A percentile compares a stretch with the other conserved stretches of the same genome.
phyloP scores from a whole-genome alignment of 2,329 filamentous ascomycete species.

The Colletotrichum costaricense region DNA sequence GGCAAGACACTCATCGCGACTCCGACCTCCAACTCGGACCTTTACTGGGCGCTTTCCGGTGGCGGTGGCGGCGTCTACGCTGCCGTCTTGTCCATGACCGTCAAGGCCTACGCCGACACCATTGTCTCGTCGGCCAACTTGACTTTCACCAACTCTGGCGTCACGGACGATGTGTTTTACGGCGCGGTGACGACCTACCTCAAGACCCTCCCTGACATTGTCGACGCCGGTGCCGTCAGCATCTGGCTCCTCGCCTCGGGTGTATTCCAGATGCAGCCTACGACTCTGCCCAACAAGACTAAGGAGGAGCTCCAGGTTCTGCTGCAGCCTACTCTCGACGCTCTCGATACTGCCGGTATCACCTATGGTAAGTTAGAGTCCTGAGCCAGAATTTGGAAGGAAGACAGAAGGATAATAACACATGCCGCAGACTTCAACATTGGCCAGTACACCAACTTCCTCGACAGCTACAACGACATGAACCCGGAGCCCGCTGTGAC shows the following conservation, averaged over 20 bases:
- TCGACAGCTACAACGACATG: slow-evolving; percentile 35
- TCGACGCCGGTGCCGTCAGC: slow-evolving; percentile 30
- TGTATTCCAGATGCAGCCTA: slow-evolving; percentile 28
- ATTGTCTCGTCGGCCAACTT: slow-evolving; percentile 57
- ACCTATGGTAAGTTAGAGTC: slow-evolving; percentile 40
- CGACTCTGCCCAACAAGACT: slow-evolving; percentile 57
- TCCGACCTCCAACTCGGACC: slow-evolving; percentile 55
- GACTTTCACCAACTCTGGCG: slow-evolving; percentile 45
- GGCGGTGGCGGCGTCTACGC: slow-evolving; percentile 65
- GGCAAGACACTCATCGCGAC: slow-evolving; percentile 56
- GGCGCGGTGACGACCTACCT: slow-evolving; percentile 34
- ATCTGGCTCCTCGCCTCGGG: slow-evolving; percentile 25
- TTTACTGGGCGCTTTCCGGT: slow-evolving; percentile 67
- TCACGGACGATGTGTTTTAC: slow-evolving; percentile 39
- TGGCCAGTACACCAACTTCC: slow-evolving; percentile 43
- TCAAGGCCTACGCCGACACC: slow-evolving; percentile 42
- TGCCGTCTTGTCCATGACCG: slow-evolving; percentile 61
- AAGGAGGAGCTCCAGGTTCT: slow-evolving; percentile 50
- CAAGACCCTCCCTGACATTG: slow-evolving; percentile 18
- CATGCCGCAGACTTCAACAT: slow-evolving; percentile 33
- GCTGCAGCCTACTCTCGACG: slow-evolving; percentile 53
- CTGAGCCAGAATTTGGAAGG: background rate
- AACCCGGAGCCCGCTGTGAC: slow-evolving; percentile 34
- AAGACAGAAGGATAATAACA: background rate
- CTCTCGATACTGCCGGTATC: slow-evolving; percentile 39